A percentile compares a stretch with the other conserved stretches of the same genome.
These are phyloP conservation scores for Diaporthe sp. DNA, from an alignment of 2,329 filamentous ascomycete genomes.

Conservation along the genomic window DNA sequence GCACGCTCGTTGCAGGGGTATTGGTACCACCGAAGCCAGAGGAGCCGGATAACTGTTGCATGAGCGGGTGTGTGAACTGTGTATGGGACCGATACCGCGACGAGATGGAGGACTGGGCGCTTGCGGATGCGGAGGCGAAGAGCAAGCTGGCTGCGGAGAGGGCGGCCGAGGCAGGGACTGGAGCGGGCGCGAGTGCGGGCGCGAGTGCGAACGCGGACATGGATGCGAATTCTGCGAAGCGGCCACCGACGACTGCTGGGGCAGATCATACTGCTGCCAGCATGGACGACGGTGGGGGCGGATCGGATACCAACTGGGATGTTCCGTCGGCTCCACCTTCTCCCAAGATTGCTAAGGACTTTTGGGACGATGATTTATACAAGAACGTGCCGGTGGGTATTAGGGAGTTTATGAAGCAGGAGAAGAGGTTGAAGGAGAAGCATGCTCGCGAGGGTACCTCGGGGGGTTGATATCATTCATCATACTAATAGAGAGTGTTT, in stretches of 20 bases:
- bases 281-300: slow-evolving; percentile 85
- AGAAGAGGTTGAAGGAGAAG: slow-evolving; percentile 87
- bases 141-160: slow-evolving; percentile 56
- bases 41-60: slow-evolving; percentile 98
- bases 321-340: slow-evolving; percentile 47
- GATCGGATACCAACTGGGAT: slow-evolving; percentile 76
- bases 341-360: slow-evolving; percentile 59
- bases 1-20: slow-evolving; percentile 79
- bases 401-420: slow-evolving; percentile 95
- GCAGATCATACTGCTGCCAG: slow-evolving; percentile 56
- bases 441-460: slow-evolving; percentile 68
- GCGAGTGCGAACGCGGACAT: slow-evolving; percentile 28
- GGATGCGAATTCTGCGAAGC: slow-evolving; percentile 36
- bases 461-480: slow-evolving; percentile 48
- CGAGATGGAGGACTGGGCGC: slow-evolving; percentile 90
- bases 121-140: slow-evolving; percentile 72
- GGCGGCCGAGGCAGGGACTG: slow-evolving; percentile 15
- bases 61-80: slow-evolving; percentile 98
- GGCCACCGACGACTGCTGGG: slow-evolving; percentile 37
- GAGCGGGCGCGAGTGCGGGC: slow-evolving; percentile 28
- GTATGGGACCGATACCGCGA: slow-evolving; percentile 95
- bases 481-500: slow-evolving; percentile 1
- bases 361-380: slow-evolving; percentile 77
- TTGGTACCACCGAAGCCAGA: slow-evolving; percentile 83
- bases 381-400: slow-evolving; percentile 89